These are phyloP conservation scores for Aspergillus melleus DNA, from an alignment of 2,329 filamentous ascomycete genomes.

Conservation along the genomic window DNA sequence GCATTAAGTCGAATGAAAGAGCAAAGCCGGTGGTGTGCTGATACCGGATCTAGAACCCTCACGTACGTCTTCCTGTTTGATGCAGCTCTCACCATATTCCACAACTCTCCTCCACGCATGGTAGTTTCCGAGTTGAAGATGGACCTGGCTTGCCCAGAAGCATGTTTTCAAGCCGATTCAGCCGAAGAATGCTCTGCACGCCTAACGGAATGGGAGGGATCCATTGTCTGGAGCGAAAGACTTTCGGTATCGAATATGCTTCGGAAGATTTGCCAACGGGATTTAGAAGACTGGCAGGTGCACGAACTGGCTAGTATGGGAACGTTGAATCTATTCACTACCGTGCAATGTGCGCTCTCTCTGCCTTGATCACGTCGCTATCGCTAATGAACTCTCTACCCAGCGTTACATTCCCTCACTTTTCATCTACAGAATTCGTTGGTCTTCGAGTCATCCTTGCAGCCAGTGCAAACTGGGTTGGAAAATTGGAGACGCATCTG, in stretches of 20 bases:
- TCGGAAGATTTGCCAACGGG: constrained; percentile 19
- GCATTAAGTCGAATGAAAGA: not conserved
- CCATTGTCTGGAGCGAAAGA: constrained; percentile 16
- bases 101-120: constrained; percentile 30
- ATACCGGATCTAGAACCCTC: constrained; percentile 19
- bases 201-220: constrained; percentile 21
- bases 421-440: constrained; percentile 26
- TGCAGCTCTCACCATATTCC: constrained; percentile 28
- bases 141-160: constrained; percentile 26
- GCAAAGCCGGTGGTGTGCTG: not conserved
- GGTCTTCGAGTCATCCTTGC: constrained; percentile 23
- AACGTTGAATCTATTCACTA: constrained; percentile 26
- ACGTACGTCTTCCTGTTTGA: constrained; percentile 31
- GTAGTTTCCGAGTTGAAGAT: constrained; percentile 27
- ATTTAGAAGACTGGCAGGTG: constrained; percentile 13
- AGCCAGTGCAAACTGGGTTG: constrained; percentile 24
- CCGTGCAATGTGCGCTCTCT: constrained; percentile 20
- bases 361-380: not conserved
- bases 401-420: constrained; percentile 24
- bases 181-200: constrained; percentile 19
- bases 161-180: constrained; percentile 28
- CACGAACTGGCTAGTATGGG: constrained; percentile 20
- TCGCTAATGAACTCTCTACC: not conserved
- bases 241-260: constrained; percentile 20
- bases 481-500: constrained; percentile 29